Evolutionary conservation across 2,329 filamentous ascomycete species (phyloP), one percentile per base, ranked within the genome.

Genomic region (Domatiomyces globalis): DNA sequence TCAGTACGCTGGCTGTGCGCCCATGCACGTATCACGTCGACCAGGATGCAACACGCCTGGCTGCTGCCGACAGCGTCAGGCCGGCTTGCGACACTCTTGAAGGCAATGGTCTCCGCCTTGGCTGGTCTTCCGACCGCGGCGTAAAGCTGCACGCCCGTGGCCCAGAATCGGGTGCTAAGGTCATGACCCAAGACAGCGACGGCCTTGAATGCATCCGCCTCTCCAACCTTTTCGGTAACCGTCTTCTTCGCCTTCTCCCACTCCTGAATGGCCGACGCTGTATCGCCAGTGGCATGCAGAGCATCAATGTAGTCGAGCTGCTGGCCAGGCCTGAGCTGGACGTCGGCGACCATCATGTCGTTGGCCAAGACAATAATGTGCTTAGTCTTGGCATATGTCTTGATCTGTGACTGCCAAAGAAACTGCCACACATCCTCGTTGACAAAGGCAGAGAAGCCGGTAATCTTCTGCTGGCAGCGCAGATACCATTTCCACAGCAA

Each of bases 1-100:
- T 71, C 46, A 64, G 74, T 64, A 2, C 71, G 69, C 4, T 73
- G 62, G 10, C 76, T 71, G 43, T 70, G 73, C 1, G 79, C 79
- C 66, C 79, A 83, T 6, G 82, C 78, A 42, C 76, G 74, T 51
- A 94, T 83, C n/a, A 92, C 73, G 12, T 80, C 78, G 54, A 88
- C 69, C 18, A 74, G 61, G 8, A 29, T 36, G 6, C 8, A 22
- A 18, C 71, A 64, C 27, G 67, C 48, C 22, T 56, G 56, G n/a
- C 58, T 51, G 7, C 55, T 50, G 20, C 51, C 39, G 10, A 51
- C 54, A 18, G 50, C 56, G 19, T 57, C 52, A 19, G 55, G 50
- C 18, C 53, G 66, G 64, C 33, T 15, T 15, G 65, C 58, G 43
- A 71, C 55, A 49, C 69, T 69, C 19, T 68, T 65, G 49, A 69